These are phyloP conservation scores for Testicularia cyperi DNA, from an alignment of 1,284 basidiomycete genomes.

Conservation along the genomic window DNA sequence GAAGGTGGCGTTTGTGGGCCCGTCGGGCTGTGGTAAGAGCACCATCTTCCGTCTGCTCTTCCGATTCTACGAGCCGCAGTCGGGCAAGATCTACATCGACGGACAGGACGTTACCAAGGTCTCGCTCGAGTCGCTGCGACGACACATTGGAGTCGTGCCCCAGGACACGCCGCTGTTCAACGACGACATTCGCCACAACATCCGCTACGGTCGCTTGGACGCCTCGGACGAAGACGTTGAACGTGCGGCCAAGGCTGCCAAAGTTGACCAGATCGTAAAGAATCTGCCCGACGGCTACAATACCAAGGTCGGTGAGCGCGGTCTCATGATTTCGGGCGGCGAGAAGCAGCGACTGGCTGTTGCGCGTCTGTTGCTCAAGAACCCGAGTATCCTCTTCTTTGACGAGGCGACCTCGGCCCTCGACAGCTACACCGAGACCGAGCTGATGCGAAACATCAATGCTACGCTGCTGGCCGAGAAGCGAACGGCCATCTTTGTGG, in stretches of 20 bases:
- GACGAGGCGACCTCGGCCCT: constrained; percentile 97
- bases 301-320: constrained; percentile 92
- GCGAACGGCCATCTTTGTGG: constrained; percentile 82
- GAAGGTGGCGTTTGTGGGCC: constrained; percentile 94
- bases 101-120: constrained; percentile 80
- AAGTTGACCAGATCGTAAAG: constrained; percentile 79
- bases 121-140: constrained; percentile 73
- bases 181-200: constrained; percentile 89
- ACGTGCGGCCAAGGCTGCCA: constrained; percentile 79
- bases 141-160: constrained; percentile 85
- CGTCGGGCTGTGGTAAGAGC: constrained; percentile 96
- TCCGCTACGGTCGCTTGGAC: constrained; percentile 85
- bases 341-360: constrained; percentile 96
- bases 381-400: constrained; percentile 93
- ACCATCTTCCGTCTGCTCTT: constrained; percentile 92
- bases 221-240: constrained; percentile 86
- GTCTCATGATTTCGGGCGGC: constrained; percentile 95
- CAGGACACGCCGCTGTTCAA: constrained; percentile 98
- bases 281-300: constrained; percentile 80
- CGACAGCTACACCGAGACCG: constrained; percentile 89
- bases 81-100: constrained; percentile 80
- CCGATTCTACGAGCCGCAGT: constrained; percentile 84
- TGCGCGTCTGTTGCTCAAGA: constrained; percentile 85
- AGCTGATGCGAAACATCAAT: constrained; percentile 93
- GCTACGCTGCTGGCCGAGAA: constrained; percentile 72